Percentiles rank a stretch among this genome's conserved stretches.
phyloP scores from a whole-genome alignment of 2,329 filamentous ascomycete genomes.

The Xylariaceae sp. region DNA sequence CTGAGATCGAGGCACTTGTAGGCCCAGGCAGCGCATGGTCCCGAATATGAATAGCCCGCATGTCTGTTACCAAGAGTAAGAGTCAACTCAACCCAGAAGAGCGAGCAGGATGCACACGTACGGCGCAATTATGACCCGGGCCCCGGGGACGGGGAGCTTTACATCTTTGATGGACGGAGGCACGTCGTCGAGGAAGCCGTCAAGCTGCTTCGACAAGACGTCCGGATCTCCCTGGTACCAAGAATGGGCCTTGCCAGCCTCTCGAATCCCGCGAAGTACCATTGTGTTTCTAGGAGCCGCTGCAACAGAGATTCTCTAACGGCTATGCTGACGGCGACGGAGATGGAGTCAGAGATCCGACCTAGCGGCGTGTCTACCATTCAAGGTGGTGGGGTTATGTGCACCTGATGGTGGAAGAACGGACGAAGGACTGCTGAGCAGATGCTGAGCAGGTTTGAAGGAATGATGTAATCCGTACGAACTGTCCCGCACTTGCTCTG shows the following conservation, averaged over 20 bases:
- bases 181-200: conserved; percentile 68
- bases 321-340: background rate
- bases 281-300: conserved; percentile 18
- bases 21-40: conserved; percentile 86
- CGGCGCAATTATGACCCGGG: conserved; percentile 88
- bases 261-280: conserved; percentile 35
- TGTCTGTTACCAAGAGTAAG: conserved; percentile 53
- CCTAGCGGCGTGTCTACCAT: too few relatives aligned
- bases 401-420: background rate
- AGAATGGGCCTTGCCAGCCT: conserved; percentile 72
- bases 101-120: conserved; percentile 44
- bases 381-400: background rate
- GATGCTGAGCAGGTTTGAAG: background rate
- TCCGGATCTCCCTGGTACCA: conserved; percentile 70
- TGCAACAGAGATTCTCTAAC: background rate
- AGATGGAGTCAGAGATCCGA: background rate
- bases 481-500: conserved; percentile 12
- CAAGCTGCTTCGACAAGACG: conserved; percentile 63
- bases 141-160: conserved; percentile 63
- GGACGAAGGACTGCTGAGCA: background rate
- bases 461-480: conserved; percentile 1
- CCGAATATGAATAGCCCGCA: conserved; percentile 89
- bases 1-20: conserved; percentile 84
- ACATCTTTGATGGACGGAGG: conserved; percentile 57
- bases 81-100: conserved; percentile 13